A percentile compares a stretch with the other conserved stretches of the same genome.
These are phyloP conservation scores for Saitozyma podzolica DNA, from an alignment of 768 basidiomycete species.

Conservation along the genomic window DNA sequence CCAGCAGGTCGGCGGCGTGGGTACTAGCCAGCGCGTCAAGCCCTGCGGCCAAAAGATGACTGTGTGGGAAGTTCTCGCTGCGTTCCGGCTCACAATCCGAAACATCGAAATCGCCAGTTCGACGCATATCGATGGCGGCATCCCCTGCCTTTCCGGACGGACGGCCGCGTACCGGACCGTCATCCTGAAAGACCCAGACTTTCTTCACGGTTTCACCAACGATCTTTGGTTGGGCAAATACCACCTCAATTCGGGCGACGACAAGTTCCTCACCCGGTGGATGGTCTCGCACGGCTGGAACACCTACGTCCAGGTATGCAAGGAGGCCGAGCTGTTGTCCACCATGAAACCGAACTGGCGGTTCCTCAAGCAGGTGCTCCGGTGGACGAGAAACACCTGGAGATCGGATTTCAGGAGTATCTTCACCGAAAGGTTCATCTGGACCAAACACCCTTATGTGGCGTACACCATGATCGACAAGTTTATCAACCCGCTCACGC, in stretches of 20 bases:
- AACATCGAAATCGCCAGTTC: conserved; percentile 89
- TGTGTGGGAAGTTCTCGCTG: conserved; percentile 92
- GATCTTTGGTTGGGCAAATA: conserved; percentile 93
- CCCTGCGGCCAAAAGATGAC: conserved; percentile 76
- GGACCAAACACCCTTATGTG: conserved; percentile 81
- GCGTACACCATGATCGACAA: conserved; percentile 79
- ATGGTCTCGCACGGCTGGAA: conserved; percentile 95
- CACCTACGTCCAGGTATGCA: conserved; percentile 69
- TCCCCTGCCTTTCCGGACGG: conserved; percentile 87
- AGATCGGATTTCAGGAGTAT: conserved; percentile 81
- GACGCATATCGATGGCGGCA: conserved; percentile 88
- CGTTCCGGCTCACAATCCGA: conserved; percentile 86
- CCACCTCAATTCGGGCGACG: conserved; percentile 89
- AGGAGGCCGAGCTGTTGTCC: conserved; percentile 68
- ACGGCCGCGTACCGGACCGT: conserved; percentile 92
- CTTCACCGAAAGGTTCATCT: conserved; percentile 83
- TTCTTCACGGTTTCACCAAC: conserved; percentile 88
- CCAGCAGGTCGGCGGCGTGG: conserved; percentile 87
- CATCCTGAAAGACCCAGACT: conserved; percentile 92
- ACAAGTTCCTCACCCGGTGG: conserved; percentile 93
- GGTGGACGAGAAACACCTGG: conserved; percentile 96
- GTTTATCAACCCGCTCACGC: conserved; percentile 61
- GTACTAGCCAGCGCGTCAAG: conserved; percentile 85
- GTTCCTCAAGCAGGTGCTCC: conserved; percentile 86
- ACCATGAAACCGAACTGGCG: conserved; percentile 98